These are phyloP conservation scores for Lenwebbia sp. DNA, from an alignment of 345 rosid genomes.

Conservation along the genomic window DNA sequence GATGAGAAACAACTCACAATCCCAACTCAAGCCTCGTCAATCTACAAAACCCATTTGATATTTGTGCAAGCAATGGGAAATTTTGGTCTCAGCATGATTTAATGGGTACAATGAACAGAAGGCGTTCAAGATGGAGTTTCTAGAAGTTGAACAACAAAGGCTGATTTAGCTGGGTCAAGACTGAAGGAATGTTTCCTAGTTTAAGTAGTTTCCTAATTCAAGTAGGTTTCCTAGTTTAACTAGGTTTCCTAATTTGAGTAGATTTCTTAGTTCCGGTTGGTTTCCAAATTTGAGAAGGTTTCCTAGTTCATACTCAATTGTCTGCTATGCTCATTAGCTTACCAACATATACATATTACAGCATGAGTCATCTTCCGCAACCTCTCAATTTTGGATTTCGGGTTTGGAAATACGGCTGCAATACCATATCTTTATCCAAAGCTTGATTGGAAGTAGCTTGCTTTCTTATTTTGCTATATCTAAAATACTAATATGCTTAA, in stretches of 20 bases:
- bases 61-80: neutral
- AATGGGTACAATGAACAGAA: neutral
- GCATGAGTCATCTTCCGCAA: neutral
- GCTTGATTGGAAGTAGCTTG: neutral
- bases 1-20: neutral
- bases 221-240: neutral
- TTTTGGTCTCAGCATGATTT: neutral
- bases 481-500: neutral
- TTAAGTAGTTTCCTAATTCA: neutral
- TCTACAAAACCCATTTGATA: neutral
- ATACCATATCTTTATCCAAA: neutral
- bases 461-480: neutral
- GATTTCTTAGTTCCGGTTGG: neutral
- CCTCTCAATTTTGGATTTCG: neutral
- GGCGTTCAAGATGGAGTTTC: neutral
- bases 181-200: neutral
- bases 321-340: neutral
- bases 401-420: neutral
- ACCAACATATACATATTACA: neutral
- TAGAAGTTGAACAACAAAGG: neutral
- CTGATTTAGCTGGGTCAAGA: neutral
- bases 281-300: no score
- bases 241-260: neutral
- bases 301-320: neutral
- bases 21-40: neutral